Evolutionary conservation across 179 eudicot genomes (phyloP).

Genomic region (Patellifolia procumbens): DNA sequence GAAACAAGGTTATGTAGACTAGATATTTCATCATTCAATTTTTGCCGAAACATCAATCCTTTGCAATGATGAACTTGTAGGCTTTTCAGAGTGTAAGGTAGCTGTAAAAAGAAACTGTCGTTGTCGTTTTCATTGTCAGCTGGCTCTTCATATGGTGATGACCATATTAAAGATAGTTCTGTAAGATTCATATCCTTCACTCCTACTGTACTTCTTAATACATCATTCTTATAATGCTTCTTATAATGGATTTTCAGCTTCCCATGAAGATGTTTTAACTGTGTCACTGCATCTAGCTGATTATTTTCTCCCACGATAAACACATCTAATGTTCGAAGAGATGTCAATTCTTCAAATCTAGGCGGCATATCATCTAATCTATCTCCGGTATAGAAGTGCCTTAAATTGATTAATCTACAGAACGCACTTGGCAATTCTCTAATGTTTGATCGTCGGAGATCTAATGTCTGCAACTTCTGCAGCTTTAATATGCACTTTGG

Average conservation of each 20-base stretch:
- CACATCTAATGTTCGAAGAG: slow-evolving; percentile 15
- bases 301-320: slow-evolving; percentile 20
- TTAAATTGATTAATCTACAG: slow-evolving; percentile 12
- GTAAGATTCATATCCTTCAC: not conserved
- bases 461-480: slow-evolving; percentile 17
- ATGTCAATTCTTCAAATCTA: not conserved
- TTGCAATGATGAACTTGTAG: not conserved
- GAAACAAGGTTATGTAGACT: not conserved
- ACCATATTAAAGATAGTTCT: not conserved
- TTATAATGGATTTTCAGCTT: not conserved
- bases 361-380: slow-evolving; percentile 11
- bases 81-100: not conserved
- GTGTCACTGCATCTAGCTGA: not conserved
- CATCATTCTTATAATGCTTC: not conserved
- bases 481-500: not conserved
- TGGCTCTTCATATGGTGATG: not conserved
- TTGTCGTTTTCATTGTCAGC: not conserved
- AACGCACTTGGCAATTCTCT: not conserved
- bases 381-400: slow-evolving; percentile 11
- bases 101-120: not conserved
- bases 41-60: not conserved
- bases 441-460: not conserved
- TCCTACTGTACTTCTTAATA: no score
- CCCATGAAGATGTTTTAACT: not conserved
- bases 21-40: no score